These are phyloP conservation scores for Fragaria nilgerrensis DNA, from an alignment of 306 rosid species.

Conservation along the genomic window DNA sequence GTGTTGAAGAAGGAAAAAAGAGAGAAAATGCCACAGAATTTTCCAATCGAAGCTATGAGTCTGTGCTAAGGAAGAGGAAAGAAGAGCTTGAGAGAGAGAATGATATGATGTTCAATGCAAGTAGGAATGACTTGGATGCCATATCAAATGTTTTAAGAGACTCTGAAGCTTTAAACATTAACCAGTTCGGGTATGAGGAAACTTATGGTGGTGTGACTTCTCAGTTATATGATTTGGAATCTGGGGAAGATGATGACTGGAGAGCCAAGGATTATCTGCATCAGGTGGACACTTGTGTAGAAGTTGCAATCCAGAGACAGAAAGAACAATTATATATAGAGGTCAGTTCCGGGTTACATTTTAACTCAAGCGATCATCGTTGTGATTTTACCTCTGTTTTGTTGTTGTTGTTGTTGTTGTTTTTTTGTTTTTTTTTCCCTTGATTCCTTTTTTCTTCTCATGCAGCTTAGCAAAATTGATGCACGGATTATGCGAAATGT, in stretches of 20 bases:
- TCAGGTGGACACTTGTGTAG: no score
- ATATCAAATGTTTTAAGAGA: constrained; percentile 79
- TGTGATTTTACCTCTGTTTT: not conserved
- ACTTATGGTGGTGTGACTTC: constrained; percentile 58
- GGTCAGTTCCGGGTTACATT: constrained; percentile 43
- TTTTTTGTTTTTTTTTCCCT: not conserved
- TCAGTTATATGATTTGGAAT: constrained; percentile 79
- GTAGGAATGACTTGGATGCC: constrained; percentile 66
- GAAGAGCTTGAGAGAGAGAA: constrained; percentile 78
- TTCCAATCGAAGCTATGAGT: constrained; percentile 65
- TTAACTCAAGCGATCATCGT: constrained; percentile 16
- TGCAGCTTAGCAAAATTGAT: constrained; percentile 90
- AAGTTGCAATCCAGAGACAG: constrained; percentile 78
- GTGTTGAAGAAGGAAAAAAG: constrained; percentile 79
- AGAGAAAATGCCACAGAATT: constrained; percentile 61
- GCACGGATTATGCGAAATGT: constrained; percentile 70
- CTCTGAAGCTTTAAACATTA: constrained; percentile 63
- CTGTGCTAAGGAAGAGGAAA: constrained; percentile 68
- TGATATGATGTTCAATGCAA: constrained; percentile 42
- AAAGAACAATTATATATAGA: constrained; percentile 79
- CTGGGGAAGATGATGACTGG: constrained; percentile 86
- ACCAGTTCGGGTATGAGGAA: constrained; percentile 71
- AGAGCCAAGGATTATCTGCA: constrained; percentile 75
- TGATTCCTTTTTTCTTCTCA: constrained; percentile 13
- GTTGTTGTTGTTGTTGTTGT: no score